Evolutionary conservation across 441 rosid genomes (phyloP), one percentile per base, ranked within the genome.

Genomic region (Flueggea neowawraea): DNA sequence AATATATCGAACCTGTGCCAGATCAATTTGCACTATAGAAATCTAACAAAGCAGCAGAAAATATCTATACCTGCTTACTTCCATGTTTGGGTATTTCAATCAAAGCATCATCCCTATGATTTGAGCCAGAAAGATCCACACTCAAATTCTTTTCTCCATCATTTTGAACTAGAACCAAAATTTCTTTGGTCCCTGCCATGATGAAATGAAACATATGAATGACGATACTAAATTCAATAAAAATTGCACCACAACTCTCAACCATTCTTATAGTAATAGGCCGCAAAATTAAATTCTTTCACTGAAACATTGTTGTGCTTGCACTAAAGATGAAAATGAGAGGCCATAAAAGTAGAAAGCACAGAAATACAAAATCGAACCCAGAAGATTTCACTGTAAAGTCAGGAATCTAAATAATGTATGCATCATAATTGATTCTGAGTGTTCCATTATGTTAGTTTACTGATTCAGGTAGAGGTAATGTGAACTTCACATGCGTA

Each of bases 81-180:
- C 58, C 66, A 66, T 79, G 84, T 69, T 84, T 75, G 13, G 52
- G 60, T 74, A 91, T 47, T 47, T 67, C 60, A 31, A 82, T 58
- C 50, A 58, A 36, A 51, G 70, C 36, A 64, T 55, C 73, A 55
- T 75, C 62, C 14, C 8, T 36, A 36, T 80, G 48, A 71, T 65
- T 71, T 41, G 86, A 78, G 68, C 66, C 68, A 32, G 61, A 66
- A 55, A 78, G 58, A 16, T 76, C 71, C 57, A 85, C 91, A 55
- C 32, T 75, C 68, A 90, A 61, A 71, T 65, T 45, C 15, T 57
- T 65, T 64, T 78, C 82, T 60, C 97, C 97, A 8, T 70, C 78
- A 65, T 91, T 94, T 53, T 84, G 80, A 63, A 90, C 81, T 57
- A 90, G 75, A 70, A 91, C 67, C 53, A 70, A 55, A 76, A 78